Conservation (phyloP, 345 rosid genomes). For the Draba incana region DNA sequence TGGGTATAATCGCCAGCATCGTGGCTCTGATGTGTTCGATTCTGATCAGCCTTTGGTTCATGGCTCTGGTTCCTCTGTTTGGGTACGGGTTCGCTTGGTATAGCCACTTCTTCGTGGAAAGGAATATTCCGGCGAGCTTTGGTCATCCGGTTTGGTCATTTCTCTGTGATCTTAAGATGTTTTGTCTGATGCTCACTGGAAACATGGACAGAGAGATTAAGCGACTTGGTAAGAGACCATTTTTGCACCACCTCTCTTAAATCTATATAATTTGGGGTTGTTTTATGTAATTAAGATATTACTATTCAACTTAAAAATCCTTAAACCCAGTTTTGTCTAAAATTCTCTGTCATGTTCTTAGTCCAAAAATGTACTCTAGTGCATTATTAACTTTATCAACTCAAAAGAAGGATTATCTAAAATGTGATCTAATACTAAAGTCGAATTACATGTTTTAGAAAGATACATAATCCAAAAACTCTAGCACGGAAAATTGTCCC, state of each 20-base stretch:
- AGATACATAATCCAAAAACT: slow-evolving; percentile 25
- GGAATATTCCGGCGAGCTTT: slow-evolving; percentile 77
- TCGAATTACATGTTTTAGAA: slow-evolving; percentile 14
- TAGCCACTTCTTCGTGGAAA: slow-evolving; percentile 95
- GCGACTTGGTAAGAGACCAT: slow-evolving; percentile 92
- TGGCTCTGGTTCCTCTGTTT: slow-evolving; percentile 63
- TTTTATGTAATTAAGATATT: no score
- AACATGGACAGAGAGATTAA: slow-evolving; percentile 93
- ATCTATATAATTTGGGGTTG: no score
- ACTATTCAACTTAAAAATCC: no score
- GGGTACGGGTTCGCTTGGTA: slow-evolving; percentile 94
- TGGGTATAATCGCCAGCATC: slow-evolving; percentile 62
- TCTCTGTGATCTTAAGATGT: slow-evolving; percentile 88
- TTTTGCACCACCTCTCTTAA: slow-evolving; percentile 58
- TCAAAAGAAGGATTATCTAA: slow-evolving; percentile 19
- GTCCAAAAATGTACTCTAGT: neutral
- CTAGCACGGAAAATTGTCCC: slow-evolving; percentile 7
- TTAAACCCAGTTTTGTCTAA: no score
- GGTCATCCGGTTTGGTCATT: slow-evolving; percentile 96
- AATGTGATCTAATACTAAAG: slow-evolving; percentile 27
- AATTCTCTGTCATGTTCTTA: neutral
- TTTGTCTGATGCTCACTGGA: slow-evolving; percentile 90
- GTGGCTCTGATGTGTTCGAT: slow-evolving; percentile 54
- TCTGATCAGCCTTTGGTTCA: slow-evolving; percentile 60
- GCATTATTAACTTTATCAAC: slow-evolving; percentile 29